Conservation (phyloP, 2,329 filamentous ascomycete species). For the Botrytis medusae region DNA sequence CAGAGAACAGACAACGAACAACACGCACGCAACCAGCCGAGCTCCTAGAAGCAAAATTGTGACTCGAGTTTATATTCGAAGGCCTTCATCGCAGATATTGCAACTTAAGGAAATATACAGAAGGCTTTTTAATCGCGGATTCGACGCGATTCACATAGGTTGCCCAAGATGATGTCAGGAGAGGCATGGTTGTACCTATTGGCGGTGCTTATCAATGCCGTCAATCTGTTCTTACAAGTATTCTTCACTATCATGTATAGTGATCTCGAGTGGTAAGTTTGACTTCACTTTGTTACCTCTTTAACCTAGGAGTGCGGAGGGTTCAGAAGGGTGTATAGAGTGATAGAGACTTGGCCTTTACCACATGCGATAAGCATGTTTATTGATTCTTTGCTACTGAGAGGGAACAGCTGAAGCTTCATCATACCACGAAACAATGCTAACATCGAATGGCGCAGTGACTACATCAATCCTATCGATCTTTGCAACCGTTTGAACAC, state of each 20-base stretch:
- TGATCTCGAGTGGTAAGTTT: slow-evolving; percentile 92
- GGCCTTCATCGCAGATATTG: background rate
- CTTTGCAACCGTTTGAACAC: slow-evolving; percentile 99
- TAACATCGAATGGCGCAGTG: slow-evolving; percentile 54
- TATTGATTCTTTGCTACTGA: background rate
- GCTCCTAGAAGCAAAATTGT: slow-evolving; percentile 17
- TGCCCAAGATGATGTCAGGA: slow-evolving; percentile 73
- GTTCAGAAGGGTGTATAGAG: background rate
- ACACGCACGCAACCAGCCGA: slow-evolving; percentile 15
- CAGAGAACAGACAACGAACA: slow-evolving; percentile 4
- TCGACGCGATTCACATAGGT: slow-evolving; percentile 23
- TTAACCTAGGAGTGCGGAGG: background rate
- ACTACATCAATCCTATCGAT: slow-evolving; percentile 99
- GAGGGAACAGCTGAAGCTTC: background rate
- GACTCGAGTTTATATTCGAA: background rate
- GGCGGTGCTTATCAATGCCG: slow-evolving; percentile 97
- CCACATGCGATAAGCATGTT: slow-evolving; percentile 7
- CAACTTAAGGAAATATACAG: background rate
- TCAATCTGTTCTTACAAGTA: slow-evolving; percentile 99
- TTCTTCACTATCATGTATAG: slow-evolving; percentile 99
- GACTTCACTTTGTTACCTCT: background rate
- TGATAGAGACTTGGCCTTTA: background rate
- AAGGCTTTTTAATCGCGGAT: slow-evolving; percentile 11
- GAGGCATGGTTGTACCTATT: slow-evolving; percentile 98
- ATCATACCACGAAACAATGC: background rate